These are phyloP conservation scores for Kodamaea kakaduensis DNA, from an alignment of 805 yeast species.

Conservation along the genomic window DNA sequence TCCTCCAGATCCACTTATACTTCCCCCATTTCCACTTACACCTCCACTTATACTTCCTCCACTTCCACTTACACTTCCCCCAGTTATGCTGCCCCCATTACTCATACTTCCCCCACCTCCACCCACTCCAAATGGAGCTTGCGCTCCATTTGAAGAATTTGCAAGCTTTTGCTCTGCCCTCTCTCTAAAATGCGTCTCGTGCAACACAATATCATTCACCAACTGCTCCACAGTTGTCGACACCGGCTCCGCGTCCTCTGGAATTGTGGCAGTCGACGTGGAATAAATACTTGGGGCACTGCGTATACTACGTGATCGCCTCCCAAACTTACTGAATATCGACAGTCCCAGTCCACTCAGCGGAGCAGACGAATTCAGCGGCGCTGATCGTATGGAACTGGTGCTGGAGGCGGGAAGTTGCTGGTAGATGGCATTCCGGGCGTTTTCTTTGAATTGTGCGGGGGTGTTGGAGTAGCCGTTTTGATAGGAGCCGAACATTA, in stretches of 20 bases:
- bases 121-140: not conserved
- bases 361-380: conserved; percentile 16
- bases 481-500: no score
- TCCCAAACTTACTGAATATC: conserved; percentile 28
- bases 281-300: conserved; percentile 43
- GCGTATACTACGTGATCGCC: conserved; percentile 29
- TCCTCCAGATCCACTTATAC: not conserved
- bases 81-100: no score
- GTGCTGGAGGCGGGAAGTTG: conserved; percentile 35
- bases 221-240: conserved; percentile 42
- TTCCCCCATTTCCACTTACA: conserved; percentile 6
- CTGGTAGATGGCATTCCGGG: conserved; percentile 42
- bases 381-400: conserved; percentile 38
- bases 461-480: conserved; percentile 23
- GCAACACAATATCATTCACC: conserved; percentile 38
- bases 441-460: conserved; percentile 37
- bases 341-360: conserved; percentile 13
- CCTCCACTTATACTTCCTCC: no score
- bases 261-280: conserved; percentile 41
- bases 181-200: conserved; percentile 27
- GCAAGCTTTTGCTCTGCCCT: conserved; percentile 9
- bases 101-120: no score
- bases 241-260: conserved; percentile 41
- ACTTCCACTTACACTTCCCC: no score
- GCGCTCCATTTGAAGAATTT: no score